Base-by-base conservation (phyloP, 305 asterid genomes). In the Fraxinus platypoda region DNA sequence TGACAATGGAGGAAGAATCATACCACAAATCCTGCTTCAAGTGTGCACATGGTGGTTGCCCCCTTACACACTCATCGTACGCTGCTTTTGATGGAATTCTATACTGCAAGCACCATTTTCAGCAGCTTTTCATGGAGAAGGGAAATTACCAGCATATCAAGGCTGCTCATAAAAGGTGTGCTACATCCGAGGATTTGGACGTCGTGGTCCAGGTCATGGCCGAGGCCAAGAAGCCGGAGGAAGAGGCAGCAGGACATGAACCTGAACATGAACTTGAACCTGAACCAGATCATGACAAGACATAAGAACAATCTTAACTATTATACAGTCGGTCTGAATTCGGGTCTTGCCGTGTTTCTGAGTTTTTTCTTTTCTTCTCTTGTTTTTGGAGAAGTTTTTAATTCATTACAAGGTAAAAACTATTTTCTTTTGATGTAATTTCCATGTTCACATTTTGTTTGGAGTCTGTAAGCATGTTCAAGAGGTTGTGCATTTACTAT, bases 91-190 rank as follows among this genome's bases (percentile, higher is more conserved):
- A 93, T 79, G 97, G 96, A 3, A 75, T 88, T 80, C 89, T 91
- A 8, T 93, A 93, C 86, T 93, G 97, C 90, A 93, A 86, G 85
- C 91, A 89, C 83, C 96, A 93, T 82, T 93, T 93, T 49, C 92
- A 92, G 81, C 95, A 91, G 72, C 97, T 92, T 8, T 92, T 92
- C 87, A 83, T 90, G 95, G 95, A 91, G 88, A 92, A 92, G 28
- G 97, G 96, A 15, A 91, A 85, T 49, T 91, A 90, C 80, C 94
- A 91, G 78, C 97, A 93, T 78, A 88, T 89, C 31, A 88, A 90
- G 5, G 85, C 94, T 26, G 91, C 83, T 19, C 86, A 87, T 77
- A 85, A 77, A 74, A 93, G 57, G 84, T 85, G 89, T 66, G 84
- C 85, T 4, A 71, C 76, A 33, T 81, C 75, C 13, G 85, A 85